These are phyloP conservation scores for Coemansia sp. DNA, from an alignment of 371 early-diverging fungal genomes.

Conservation along the genomic window DNA sequence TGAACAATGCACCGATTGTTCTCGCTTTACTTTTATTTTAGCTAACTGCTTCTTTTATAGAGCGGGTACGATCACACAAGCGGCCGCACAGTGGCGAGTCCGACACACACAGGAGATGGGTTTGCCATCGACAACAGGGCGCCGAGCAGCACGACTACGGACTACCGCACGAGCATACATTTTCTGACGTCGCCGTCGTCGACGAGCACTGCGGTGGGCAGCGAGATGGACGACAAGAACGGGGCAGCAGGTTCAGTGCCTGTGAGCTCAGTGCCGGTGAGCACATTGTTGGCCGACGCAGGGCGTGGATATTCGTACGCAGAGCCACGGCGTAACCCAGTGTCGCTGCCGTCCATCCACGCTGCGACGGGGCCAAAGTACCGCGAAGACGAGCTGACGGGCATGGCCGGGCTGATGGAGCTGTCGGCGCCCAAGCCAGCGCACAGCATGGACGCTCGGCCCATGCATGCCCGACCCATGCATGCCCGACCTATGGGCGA, in stretches of 20 bases:
- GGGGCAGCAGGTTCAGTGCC: neutral
- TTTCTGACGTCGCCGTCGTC: conserved; percentile 44
- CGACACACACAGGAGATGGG: conserved; percentile 3
- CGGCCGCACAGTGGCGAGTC: conserved; percentile 6
- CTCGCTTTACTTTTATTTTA: neutral
- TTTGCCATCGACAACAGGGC: conserved; percentile 3
- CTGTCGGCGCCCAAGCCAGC: conserved; percentile 26
- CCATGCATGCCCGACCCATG: neutral
- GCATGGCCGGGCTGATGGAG: conserved; percentile 51
- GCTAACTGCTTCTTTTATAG: conserved; percentile 5
- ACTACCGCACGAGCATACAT: conserved; percentile 48
- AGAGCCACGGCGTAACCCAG: conserved; percentile 12
- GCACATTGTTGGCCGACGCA: conserved; percentile 16
- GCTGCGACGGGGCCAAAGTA: conserved; percentile 14
- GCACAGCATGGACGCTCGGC: conserved; percentile 10
- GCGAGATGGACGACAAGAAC: neutral
- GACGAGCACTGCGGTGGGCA: conserved; percentile 5
- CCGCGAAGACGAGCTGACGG: conserved; percentile 48
- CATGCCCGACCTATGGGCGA: conserved; percentile 1
- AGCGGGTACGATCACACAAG: conserved; percentile 19
- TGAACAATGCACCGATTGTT: neutral
- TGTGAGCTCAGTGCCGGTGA: conserved; percentile 33
- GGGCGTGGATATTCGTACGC: neutral
- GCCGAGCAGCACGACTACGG: conserved; percentile 10
- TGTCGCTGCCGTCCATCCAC: conserved; percentile 27